Conservation (phyloP, 2,329 filamentous ascomycete species). For the Reticulascus tulasneorum region DNA sequence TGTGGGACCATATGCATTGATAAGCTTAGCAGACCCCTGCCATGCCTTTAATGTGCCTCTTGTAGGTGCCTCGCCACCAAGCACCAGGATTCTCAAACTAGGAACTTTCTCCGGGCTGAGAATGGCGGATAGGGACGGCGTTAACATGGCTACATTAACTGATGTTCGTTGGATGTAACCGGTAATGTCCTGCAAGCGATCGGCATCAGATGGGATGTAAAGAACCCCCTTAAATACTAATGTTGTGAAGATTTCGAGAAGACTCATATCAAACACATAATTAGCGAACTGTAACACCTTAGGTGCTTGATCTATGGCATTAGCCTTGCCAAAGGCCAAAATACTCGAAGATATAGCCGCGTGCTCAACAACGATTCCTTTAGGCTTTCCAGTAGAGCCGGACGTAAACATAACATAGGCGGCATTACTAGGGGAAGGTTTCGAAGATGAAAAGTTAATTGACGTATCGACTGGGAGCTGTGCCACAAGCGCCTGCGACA, state of each 20-base stretch:
- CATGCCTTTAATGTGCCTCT: constrained; percentile 16
- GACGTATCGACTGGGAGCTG: background rate
- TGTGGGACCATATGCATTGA: constrained; percentile 21
- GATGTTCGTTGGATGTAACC: constrained; percentile 16
- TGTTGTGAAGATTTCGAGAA: constrained; percentile 29
- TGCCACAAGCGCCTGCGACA: background rate
- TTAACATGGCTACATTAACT: constrained; percentile 40
- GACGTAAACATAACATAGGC: constrained; percentile 31
- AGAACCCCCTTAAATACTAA: constrained; percentile 33
- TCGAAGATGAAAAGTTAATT: background rate
- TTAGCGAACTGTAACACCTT: constrained; percentile 20
- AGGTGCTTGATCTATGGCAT: constrained; percentile 10
- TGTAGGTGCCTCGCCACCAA: constrained; percentile 21
- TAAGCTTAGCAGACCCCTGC: constrained; percentile 13
- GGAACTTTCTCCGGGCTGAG: constrained; percentile 31
- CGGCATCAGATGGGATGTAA: constrained; percentile 32
- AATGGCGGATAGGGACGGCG: constrained; percentile 49
- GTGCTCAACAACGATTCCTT: constrained; percentile 36
- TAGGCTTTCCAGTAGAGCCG: constrained; percentile 43
- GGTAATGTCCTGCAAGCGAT: constrained; percentile 42
- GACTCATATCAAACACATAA: constrained; percentile 33
- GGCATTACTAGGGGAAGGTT: constrained; percentile 5
- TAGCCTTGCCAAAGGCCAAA: constrained; percentile 8
- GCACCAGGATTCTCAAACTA: constrained; percentile 28
- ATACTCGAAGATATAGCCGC: constrained; percentile 16